phyloP scores from a whole-genome alignment of 305 asterid genomes.

The Salvia sclarea region DNA sequence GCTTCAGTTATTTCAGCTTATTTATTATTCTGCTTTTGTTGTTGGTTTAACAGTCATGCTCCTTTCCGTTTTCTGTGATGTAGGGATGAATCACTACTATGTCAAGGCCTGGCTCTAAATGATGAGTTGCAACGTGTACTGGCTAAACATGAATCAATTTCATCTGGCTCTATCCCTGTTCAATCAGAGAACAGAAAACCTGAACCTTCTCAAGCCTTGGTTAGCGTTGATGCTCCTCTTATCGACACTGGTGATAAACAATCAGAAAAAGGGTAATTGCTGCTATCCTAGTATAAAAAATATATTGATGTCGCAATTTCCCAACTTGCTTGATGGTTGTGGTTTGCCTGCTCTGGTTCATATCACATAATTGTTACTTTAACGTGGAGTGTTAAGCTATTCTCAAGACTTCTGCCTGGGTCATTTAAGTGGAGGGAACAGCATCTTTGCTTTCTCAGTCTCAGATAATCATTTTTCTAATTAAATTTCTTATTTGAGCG shows the following conservation, averaged over 20 bases:
- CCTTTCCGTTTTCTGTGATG: slow-evolving; percentile 30
- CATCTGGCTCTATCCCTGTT: slow-evolving; percentile 60
- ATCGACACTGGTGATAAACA: slow-evolving; percentile 73
- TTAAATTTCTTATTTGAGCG: background rate
- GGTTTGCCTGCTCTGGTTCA: slow-evolving; percentile 3
- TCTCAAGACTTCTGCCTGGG: background rate
- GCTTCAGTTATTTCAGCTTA: background rate
- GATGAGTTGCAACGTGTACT: slow-evolving; percentile 88
- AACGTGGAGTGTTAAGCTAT: background rate
- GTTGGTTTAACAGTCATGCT: background rate
- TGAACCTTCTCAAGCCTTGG: slow-evolving; percentile 55
- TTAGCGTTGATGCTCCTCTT: slow-evolving; percentile 66
- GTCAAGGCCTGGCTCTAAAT: slow-evolving; percentile 85
- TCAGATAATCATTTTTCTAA: background rate
- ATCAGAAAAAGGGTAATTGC: slow-evolving; percentile 56
- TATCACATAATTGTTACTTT: background rate
- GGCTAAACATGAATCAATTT: slow-evolving; percentile 84
- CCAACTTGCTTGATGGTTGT: slow-evolving; percentile 13
- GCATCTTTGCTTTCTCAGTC: background rate
- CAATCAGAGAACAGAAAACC: slow-evolving; percentile 56
- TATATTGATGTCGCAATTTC: background rate
- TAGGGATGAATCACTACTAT: slow-evolving; percentile 89
- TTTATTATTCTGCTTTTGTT: background rate
- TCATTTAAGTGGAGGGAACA: background rate
- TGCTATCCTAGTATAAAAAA: background rate